Conservation (phyloP, 257 asterid genomes). For the Henckelia pumila region DNA sequence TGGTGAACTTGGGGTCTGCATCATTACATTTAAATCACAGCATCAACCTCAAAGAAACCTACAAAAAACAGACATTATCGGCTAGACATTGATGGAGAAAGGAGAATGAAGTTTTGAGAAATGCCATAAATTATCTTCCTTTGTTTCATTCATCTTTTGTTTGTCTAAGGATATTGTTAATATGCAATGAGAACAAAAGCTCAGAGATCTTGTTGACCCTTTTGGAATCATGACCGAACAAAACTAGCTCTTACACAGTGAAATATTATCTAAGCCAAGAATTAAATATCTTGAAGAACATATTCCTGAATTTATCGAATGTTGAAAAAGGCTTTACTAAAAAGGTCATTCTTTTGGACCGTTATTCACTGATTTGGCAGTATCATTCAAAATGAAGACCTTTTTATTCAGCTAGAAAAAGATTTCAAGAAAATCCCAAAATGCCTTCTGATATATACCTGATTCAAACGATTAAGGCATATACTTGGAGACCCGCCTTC, state of each 20-base stretch:
- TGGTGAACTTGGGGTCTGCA: constrained; percentile 96
- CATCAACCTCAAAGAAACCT: constrained; percentile 52
- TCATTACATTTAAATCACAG: constrained; percentile 56
- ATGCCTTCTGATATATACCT: constrained; percentile 39
- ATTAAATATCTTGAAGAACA: too few relatives aligned
- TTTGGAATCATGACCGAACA: too few relatives aligned
- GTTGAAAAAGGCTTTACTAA: too few relatives aligned
- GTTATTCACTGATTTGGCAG: not conserved
- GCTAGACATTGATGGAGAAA: constrained; percentile 29
- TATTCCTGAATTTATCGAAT: too few relatives aligned
- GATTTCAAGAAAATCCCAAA: not conserved
- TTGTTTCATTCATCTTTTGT: not conserved
- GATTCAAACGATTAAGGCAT: constrained; percentile 88
- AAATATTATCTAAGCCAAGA: too few relatives aligned
- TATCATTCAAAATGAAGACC: not conserved
- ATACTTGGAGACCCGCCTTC: constrained; percentile 56
- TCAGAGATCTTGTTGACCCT: too few relatives aligned
- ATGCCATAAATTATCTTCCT: not conserved
- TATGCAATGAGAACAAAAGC: too few relatives aligned
- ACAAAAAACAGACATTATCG: constrained; percentile 34
- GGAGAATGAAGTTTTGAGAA: constrained; percentile 1
- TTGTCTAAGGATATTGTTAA: not conserved
- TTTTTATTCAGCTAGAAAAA: too few relatives aligned
- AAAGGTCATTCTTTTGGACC: too few relatives aligned
- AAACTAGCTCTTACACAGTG: too few relatives aligned